Conservation (phyloP, 1,284 basidiomycete species). For the Mycosarcoma maydis region DNA sequence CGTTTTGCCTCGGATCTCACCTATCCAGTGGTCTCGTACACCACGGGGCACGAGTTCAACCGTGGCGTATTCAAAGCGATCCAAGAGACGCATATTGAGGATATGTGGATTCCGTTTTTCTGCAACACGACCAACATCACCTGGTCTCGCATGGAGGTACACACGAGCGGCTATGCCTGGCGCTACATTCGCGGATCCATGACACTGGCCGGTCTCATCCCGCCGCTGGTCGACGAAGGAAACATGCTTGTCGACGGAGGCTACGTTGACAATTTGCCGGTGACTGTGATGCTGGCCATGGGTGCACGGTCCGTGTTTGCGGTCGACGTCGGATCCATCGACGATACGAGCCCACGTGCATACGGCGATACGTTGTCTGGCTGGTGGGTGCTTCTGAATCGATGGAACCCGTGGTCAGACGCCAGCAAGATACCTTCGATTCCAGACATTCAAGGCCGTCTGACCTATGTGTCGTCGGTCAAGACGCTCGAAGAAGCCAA, state of each 20-base stretch:
- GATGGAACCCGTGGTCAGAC: slow-evolving; percentile 75
- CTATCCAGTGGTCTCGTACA: slow-evolving; percentile 96
- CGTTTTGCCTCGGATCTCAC: slow-evolving; percentile 93
- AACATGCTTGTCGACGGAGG: slow-evolving; percentile 70
- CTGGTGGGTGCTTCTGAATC: slow-evolving; percentile 93
- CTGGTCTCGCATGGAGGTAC: slow-evolving; percentile 94
- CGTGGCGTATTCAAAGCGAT: slow-evolving; percentile 48
- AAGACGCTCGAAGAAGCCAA: slow-evolving; percentile 95
- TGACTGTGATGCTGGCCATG: slow-evolving; percentile 89
- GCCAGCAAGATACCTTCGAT: slow-evolving; percentile 85
- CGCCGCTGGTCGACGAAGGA: slow-evolving; percentile 93
- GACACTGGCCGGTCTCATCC: slow-evolving; percentile 93
- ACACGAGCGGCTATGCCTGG: slow-evolving; percentile 84
- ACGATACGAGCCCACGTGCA: slow-evolving; percentile 92
- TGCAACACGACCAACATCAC: slow-evolving; percentile 99
- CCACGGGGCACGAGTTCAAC: slow-evolving; percentile 76
- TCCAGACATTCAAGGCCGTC: slow-evolving; percentile 92
- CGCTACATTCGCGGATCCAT: slow-evolving; percentile 86
- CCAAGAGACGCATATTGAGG: slow-evolving; percentile 76
- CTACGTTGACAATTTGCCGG: slow-evolving; percentile 69
- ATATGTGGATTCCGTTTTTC: slow-evolving; percentile 99
- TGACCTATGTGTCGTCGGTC: slow-evolving; percentile 96
- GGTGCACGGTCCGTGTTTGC: slow-evolving; percentile 94
- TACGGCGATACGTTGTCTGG: slow-evolving; percentile 96
- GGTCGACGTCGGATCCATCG: slow-evolving; percentile 91